Base-by-base conservation (phyloP, 2,329 filamentous ascomycete species). In the Scytalidium sp. region DNA sequence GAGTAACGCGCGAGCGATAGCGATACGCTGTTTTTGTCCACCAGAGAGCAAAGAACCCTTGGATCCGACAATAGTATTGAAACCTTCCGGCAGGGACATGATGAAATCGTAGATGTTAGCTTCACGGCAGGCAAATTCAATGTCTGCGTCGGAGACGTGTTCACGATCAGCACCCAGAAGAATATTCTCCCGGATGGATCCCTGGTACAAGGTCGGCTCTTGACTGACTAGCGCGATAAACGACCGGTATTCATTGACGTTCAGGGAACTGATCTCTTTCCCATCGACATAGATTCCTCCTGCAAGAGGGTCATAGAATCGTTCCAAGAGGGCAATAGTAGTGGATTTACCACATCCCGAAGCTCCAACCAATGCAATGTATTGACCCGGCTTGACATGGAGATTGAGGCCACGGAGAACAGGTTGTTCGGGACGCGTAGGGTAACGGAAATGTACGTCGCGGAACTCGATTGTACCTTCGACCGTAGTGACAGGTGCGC, bases 21-120 rank as follows among this genome's bases (percentile, higher is more conserved):
- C 93, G 29, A 97, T 85, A 52, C 94, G 88, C 70, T 97, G 93
- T 66, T 96, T 96, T 70, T 97, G 94, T 0, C 93, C 94, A 49
- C 94, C 93, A 2, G 87, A 92, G 15, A 96, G 73, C 65, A 97
- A 81, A 15, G 83, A 80, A 41, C 93, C 94, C 72, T 96, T 96
- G 66, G 80, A 88, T 22, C 94, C 93, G 23, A 96, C 91, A 2
- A 92, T 65, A 0, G 92, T 96, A 62, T 85, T 81, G 72, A 96
- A 91, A 15, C 90, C 91, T 2, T 96, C 90, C 1, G 89, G 90
- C 17, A 95, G 75, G 3, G 88, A 93, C 59, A 89, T 75, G 71
- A 96, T 91, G 64, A 96, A 96, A 62, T 96, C 90, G 70, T 92
- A 91, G 56, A 96, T 96, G 64, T 96, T 96, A 58, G 91, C 88